phyloP scores from a whole-genome alignment of 257 asterid genomes.

The Plantago elongata region DNA sequence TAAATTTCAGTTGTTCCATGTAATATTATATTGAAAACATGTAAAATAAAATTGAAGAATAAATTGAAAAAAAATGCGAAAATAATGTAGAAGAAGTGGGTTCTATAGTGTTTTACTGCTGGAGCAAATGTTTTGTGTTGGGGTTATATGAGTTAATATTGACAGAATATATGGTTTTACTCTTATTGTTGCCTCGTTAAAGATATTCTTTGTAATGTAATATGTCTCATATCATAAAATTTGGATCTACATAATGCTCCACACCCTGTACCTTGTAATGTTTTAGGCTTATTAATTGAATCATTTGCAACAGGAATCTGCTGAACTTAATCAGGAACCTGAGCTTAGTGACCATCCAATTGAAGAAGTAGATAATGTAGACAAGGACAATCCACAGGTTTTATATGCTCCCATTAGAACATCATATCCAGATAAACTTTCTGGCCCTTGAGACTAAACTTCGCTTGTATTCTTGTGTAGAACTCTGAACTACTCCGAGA shows the following conservation, averaged over 20 bases:
- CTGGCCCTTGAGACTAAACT: conserved; percentile 15
- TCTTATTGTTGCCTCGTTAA: too few relatives aligned
- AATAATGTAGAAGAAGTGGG: too few relatives aligned
- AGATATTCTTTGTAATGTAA: neutral
- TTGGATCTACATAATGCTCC: neutral
- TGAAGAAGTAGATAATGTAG: conserved; percentile 30
- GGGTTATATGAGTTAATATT: too few relatives aligned
- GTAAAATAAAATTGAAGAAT: too few relatives aligned
- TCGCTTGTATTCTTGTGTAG: conserved; percentile 26
- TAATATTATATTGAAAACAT: too few relatives aligned
- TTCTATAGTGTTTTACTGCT: too few relatives aligned
- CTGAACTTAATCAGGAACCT: conserved; percentile 48
- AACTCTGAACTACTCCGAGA: conserved; percentile 34
- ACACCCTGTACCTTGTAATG: conserved; percentile 2
- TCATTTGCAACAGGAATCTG: conserved; percentile 40
- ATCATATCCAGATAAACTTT: conserved; percentile 3
- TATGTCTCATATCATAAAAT: conserved; percentile 7
- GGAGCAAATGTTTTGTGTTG: too few relatives aligned
- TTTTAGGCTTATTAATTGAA: conserved; percentile 17
- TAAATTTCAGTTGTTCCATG: too few relatives aligned
- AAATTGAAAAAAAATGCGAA: too few relatives aligned
- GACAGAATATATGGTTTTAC: too few relatives aligned
- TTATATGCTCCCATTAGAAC: conserved; percentile 24
- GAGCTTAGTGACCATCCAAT: conserved; percentile 37
- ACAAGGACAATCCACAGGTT: conserved; percentile 42